A percentile compares a stretch with the other conserved stretches of the same genome.
phyloP scores from a whole-genome alignment of 2,329 filamentous ascomycete species.

The Zymoseptoria pseudotritici region DNA sequence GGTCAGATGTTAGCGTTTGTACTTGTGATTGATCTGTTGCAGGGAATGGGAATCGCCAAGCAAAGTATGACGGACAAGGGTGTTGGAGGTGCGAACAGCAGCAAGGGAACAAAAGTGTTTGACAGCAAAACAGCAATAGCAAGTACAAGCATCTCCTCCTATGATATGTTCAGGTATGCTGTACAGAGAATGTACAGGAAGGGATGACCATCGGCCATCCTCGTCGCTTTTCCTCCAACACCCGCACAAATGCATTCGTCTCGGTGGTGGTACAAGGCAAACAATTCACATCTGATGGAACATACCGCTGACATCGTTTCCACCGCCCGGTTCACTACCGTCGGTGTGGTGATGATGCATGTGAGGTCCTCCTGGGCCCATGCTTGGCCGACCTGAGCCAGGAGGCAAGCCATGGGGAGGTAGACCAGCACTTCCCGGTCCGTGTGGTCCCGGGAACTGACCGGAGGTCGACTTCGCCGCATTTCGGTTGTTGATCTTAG shows the following conservation, averaged over 20 bases:
- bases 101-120: constrained; percentile 29
- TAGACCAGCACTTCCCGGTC: constrained; percentile 51
- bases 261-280: constrained; percentile 35
- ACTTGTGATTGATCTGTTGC: constrained; percentile 19
- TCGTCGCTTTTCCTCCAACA: constrained; percentile 10
- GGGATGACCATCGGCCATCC: constrained; percentile 15
- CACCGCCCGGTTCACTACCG: constrained; percentile 57
- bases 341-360: constrained; percentile 67
- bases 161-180: background rate
- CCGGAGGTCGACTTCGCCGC: constrained; percentile 17
- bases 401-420: constrained; percentile 54
- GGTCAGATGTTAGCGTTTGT: constrained; percentile 37
- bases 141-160: constrained; percentile 20
- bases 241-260: constrained; percentile 13
- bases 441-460: constrained; percentile 56
- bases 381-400: constrained; percentile 49
- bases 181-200: constrained; percentile 13
- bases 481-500: constrained; percentile 78
- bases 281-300: constrained; percentile 75
- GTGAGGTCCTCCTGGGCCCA: constrained; percentile 48
- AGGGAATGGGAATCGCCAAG: constrained; percentile 21
- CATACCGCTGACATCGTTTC: constrained; percentile 83
- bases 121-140: constrained; percentile 25
- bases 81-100: constrained; percentile 18
- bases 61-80: constrained; percentile 21